Evolutionary conservation across 805 yeast species (phyloP).

Genomic region (Priceomyces castillae): DNA sequence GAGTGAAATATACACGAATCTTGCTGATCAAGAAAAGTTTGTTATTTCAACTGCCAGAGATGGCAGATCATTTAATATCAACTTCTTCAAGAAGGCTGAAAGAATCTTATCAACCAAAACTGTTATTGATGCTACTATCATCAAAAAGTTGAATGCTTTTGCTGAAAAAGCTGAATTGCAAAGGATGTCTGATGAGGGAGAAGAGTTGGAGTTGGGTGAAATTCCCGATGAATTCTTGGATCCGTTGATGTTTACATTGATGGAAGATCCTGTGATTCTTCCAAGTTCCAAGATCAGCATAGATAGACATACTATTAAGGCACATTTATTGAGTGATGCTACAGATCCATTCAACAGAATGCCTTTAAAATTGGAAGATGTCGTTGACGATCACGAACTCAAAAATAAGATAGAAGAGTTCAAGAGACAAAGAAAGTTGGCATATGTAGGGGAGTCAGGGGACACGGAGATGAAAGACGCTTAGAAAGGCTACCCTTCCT

Average conservation of each 20-base stretch:
- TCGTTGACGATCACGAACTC: constrained; percentile 71
- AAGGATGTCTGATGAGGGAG: constrained; percentile 65
- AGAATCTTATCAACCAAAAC: constrained; percentile 59
- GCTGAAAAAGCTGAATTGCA: constrained; percentile 63
- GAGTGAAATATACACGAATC: constrained; percentile 71
- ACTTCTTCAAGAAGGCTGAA: constrained; percentile 68
- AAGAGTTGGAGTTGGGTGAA: constrained; percentile 86
- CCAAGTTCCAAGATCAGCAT: constrained; percentile 84
- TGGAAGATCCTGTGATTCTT: constrained; percentile 94
- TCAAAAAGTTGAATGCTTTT: constrained; percentile 52
- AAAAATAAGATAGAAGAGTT: constrained; percentile 59
- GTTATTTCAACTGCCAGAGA: constrained; percentile 82
- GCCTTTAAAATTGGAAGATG: constrained; percentile 88
- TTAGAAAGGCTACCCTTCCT: neutral
- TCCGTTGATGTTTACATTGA: constrained; percentile 92
- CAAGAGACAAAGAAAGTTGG: constrained; percentile 39
- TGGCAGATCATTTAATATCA: constrained; percentile 78
- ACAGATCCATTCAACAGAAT: constrained; percentile 96
- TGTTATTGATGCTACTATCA: constrained; percentile 46
- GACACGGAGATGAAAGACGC: constrained; percentile 21
- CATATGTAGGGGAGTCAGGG: constrained; percentile 9
- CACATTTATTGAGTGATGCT: constrained; percentile 89
- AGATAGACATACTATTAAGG: constrained; percentile 88
- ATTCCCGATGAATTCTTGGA: constrained; percentile 95
- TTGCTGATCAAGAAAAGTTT: constrained; percentile 63